Evolutionary conservation across 768 basidiomycete species (phyloP).

Genomic region (Kwoniella pini): DNA sequence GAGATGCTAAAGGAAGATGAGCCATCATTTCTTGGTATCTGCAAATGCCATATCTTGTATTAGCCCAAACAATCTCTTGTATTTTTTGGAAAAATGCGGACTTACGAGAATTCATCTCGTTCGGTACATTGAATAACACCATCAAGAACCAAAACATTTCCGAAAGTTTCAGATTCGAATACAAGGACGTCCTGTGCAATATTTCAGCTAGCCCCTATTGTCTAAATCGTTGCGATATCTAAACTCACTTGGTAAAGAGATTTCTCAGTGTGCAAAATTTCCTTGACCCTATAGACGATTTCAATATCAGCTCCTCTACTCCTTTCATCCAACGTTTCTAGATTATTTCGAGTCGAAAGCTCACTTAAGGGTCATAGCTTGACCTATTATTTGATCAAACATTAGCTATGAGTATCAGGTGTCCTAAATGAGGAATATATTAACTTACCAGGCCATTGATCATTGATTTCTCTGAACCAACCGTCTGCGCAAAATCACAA

Average conservation of each 20-base stretch:
- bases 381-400: slow-evolving; percentile 61
- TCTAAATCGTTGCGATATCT: no score
- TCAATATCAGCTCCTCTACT: slow-evolving; percentile 8
- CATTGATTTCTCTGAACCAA: slow-evolving; percentile 93
- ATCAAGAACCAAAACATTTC: slow-evolving; percentile 95
- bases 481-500: slow-evolving; percentile 62
- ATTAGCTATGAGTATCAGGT: no score
- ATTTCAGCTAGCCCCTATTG: no score
- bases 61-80: no score
- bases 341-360: slow-evolving; percentile 2
- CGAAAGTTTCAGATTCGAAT: slow-evolving; percentile 91
- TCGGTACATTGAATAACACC: slow-evolving; percentile 96
- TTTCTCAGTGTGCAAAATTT: slow-evolving; percentile 90
- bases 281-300: slow-evolving; percentile 65
- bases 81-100: background rate
- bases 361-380: slow-evolving; percentile 88
- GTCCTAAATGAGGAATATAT: no score
- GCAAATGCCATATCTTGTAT: no score
- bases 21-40: slow-evolving; percentile 99
- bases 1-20: slow-evolving; percentile 91
- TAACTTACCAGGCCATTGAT: slow-evolving; percentile 76
- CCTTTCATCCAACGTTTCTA: background rate
- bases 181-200: slow-evolving; percentile 77
- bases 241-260: slow-evolving; percentile 71
- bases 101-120: slow-evolving; percentile 90